phyloP scores from a whole-genome alignment of 768 basidiomycete genomes.

The Macrolepiota albuminosa region DNA sequence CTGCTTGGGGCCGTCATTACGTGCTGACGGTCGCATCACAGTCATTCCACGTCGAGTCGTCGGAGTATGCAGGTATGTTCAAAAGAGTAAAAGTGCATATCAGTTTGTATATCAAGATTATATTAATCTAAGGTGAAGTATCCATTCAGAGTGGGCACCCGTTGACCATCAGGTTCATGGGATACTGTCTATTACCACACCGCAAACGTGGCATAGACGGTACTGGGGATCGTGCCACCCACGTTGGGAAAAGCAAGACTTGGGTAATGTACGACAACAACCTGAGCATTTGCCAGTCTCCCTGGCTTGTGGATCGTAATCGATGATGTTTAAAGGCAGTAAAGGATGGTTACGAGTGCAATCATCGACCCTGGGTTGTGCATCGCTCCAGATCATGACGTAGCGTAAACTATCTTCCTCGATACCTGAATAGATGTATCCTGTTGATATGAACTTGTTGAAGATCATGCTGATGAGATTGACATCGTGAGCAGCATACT shows the following conservation, averaged over 20 bases:
- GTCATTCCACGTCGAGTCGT: no score
- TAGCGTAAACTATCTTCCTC: slow-evolving; percentile 2
- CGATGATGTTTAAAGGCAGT: background rate
- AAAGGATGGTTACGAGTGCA: slow-evolving; percentile 1
- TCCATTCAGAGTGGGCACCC: no score
- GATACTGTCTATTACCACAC: background rate
- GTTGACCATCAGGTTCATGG: no score
- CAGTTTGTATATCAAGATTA: no score
- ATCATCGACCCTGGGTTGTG: background rate
- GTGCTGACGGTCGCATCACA: no score
- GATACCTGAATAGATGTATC: slow-evolving; percentile 1
- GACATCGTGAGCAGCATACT: slow-evolving; percentile 5
- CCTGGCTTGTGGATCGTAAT: background rate
- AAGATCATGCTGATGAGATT: slow-evolving; percentile 3
- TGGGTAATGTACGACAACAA: background rate
- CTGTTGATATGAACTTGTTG: background rate
- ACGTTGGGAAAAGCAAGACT: background rate
- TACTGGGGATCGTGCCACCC: background rate
- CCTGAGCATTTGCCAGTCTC: background rate
- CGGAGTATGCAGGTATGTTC: no score
- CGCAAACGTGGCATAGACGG: background rate
- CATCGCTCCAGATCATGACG: slow-evolving; percentile 6
- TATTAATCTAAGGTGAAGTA: no score
- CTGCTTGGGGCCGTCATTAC: no score
- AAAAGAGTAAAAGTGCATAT: no score